Percentiles rank a stretch among this genome's conserved stretches.
Conservation (phyloP, 2,329 filamentous ascomycete genomes). For the Penicillium concentricum region DNA sequence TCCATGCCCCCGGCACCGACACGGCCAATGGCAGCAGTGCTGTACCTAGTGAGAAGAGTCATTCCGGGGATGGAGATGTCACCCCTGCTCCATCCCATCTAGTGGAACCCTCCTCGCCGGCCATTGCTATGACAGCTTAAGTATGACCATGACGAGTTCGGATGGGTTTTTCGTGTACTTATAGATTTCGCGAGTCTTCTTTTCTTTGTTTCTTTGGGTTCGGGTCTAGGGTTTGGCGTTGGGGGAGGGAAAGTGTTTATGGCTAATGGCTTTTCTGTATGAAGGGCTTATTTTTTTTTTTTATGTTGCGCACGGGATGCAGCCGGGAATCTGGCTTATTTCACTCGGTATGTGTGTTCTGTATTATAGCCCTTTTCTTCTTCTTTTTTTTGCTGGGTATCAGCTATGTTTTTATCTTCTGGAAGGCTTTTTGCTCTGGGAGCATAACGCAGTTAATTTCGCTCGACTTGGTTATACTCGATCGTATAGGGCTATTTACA, state of each 20-base stretch:
- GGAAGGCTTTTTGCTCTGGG: not conserved
- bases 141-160: constrained; percentile 1
- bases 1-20: constrained; percentile 37
- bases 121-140: constrained; percentile 42
- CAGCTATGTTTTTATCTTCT: not conserved
- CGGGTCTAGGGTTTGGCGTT: not conserved
- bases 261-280: not conserved
- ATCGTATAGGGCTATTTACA: not conserved
- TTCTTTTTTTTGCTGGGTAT: not conserved
- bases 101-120: constrained; percentile 54
- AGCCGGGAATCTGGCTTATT: not conserved
- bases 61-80: constrained; percentile 50
- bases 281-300: not conserved
- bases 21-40: constrained; percentile 45
- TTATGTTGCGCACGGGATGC: not conserved
- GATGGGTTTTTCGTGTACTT: constrained; percentile 20
- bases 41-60: constrained; percentile 61
- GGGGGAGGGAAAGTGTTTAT: not conserved
- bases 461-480: not conserved
- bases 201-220: not conserved
- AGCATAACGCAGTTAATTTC: not conserved
- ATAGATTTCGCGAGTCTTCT: constrained; percentile 12
- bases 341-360: constrained; percentile 1
- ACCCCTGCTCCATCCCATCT: constrained; percentile 45
- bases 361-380: constrained; percentile 9